phyloP scores from a whole-genome alignment of 495 filamentous ascomycete genomes.

The Cenococcum geophilum region DNA sequence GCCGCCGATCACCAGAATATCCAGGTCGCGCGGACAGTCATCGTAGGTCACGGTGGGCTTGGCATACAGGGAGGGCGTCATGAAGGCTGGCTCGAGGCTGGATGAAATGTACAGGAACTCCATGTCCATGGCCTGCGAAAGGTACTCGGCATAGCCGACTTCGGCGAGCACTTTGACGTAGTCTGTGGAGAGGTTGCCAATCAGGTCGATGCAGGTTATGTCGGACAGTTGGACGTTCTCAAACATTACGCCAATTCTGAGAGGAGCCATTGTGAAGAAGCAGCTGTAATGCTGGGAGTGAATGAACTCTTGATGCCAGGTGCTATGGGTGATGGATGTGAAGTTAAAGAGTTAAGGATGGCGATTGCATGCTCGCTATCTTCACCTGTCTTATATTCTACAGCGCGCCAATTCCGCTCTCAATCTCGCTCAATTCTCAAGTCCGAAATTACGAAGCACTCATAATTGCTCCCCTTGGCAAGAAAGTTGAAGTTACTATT shows the following conservation, averaged over 20 bases:
- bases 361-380: too few species aligned
- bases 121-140: conserved; percentile 12
- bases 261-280: background rate
- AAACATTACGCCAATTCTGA: conserved; percentile 28
- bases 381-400: too few species aligned
- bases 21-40: conserved; percentile 18
- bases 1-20: conserved; percentile 20
- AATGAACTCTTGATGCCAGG: background rate
- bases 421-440: too few species aligned
- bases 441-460: too few species aligned
- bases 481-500: too few species aligned
- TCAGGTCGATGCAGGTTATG: conserved; percentile 25
- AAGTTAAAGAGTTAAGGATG: too few species aligned
- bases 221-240: conserved; percentile 27
- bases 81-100: conserved; percentile 13
- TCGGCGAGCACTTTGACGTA: conserved; percentile 8
- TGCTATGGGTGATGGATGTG: too few species aligned
- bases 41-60: conserved; percentile 26
- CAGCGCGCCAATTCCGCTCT: too few species aligned
- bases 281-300: background rate
- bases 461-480: too few species aligned
- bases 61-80: conserved; percentile 14
- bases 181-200: conserved; percentile 21
- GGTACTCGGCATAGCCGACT: background rate
- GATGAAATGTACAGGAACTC: conserved; percentile 29